Percentiles rank a stretch among this genome's conserved stretches.
Evolutionary conservation across 805 yeast genomes (phyloP).

Genomic region (Ogataea ramenticola): DNA sequence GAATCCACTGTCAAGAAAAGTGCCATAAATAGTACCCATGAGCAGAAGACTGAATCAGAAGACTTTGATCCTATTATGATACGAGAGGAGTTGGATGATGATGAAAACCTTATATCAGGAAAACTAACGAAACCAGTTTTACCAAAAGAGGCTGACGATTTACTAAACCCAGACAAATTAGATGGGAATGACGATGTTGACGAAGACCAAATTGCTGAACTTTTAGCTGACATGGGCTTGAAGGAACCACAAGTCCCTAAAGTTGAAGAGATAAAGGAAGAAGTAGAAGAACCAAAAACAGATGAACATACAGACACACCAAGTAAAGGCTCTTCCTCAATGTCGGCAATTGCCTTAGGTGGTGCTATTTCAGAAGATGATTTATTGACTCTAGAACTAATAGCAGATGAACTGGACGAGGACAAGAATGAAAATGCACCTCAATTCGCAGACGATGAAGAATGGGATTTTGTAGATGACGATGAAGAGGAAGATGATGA

Average conservation of each 20-base stretch:
- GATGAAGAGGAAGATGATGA: constrained; percentile 14
- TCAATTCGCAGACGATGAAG: constrained; percentile 29
- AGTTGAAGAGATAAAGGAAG: not conserved
- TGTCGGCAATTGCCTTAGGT: not conserved
- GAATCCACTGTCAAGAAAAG: too few relatives aligned
- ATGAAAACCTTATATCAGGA: constrained; percentile 55
- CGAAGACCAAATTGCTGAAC: constrained; percentile 24
- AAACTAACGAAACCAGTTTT: constrained; percentile 5
- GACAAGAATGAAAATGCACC: constrained; percentile 29
- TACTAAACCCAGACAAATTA: too few relatives aligned
- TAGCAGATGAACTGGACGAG: constrained; percentile 41
- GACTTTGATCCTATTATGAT: constrained; percentile 51
- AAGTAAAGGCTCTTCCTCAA: not conserved
- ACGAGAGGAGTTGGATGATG: constrained; percentile 72
- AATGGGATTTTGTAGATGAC: constrained; percentile 24
- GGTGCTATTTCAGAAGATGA: constrained; percentile 36
- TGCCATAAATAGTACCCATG: constrained; percentile 1
- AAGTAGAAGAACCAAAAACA: not conserved
- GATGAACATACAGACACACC: constrained; percentile 1
- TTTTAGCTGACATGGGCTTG: constrained; percentile 30
- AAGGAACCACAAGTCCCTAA: not conserved
- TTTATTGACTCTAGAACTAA: constrained; percentile 43
- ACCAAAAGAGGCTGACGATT: too few relatives aligned
- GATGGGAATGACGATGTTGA: constrained; percentile 17
- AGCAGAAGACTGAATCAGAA: constrained; percentile 28